phyloP scores from a whole-genome alignment of 495 filamentous ascomycete genomes.

The Neurospora sp. region DNA sequence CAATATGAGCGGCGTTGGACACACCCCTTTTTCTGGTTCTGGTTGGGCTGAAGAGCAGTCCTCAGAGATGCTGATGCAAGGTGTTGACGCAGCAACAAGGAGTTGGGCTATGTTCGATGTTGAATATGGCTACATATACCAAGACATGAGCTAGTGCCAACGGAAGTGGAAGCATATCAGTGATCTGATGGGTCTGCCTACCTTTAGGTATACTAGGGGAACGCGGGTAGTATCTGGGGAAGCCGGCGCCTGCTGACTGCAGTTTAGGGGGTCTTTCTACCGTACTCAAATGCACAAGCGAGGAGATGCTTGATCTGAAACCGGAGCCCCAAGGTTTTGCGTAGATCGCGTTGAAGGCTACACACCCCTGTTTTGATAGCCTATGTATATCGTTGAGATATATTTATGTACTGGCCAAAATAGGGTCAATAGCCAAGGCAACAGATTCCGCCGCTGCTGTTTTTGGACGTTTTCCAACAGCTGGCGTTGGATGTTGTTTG shows the following conservation, averaged over 20 bases:
- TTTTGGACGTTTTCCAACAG: slow-evolving; percentile 25
- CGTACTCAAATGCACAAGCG: slow-evolving; percentile 25
- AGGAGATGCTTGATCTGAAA: slow-evolving; percentile 21
- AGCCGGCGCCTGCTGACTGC: slow-evolving; percentile 13
- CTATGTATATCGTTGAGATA: slow-evolving; percentile 21
- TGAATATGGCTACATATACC: slow-evolving; percentile 1
- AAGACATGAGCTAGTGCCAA: background rate
- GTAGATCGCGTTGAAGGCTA: slow-evolving; percentile 20
- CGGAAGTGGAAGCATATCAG: background rate
- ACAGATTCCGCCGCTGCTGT: slow-evolving; percentile 24
- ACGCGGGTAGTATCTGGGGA: background rate
- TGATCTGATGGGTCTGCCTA: background rate
- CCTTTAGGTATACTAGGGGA: background rate
- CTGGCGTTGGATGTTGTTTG: slow-evolving; percentile 5
- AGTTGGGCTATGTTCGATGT: slow-evolving; percentile 19
- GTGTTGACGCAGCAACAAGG: slow-evolving; percentile 13
- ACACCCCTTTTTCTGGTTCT: slow-evolving; percentile 14
- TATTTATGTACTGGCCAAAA: slow-evolving; percentile 16
- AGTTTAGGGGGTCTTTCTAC: slow-evolving; percentile 20
- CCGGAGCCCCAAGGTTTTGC: slow-evolving; percentile 17
- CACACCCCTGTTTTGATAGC: slow-evolving; percentile 18
- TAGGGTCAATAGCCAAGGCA: slow-evolving; percentile 19
- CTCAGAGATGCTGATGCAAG: slow-evolving; percentile 14
- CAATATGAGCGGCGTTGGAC: slow-evolving; percentile 22
- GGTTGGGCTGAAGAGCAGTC: slow-evolving; percentile 10